phyloP scores from a whole-genome alignment of 805 yeast genomes.

The Teunomyces tritomae region DNA sequence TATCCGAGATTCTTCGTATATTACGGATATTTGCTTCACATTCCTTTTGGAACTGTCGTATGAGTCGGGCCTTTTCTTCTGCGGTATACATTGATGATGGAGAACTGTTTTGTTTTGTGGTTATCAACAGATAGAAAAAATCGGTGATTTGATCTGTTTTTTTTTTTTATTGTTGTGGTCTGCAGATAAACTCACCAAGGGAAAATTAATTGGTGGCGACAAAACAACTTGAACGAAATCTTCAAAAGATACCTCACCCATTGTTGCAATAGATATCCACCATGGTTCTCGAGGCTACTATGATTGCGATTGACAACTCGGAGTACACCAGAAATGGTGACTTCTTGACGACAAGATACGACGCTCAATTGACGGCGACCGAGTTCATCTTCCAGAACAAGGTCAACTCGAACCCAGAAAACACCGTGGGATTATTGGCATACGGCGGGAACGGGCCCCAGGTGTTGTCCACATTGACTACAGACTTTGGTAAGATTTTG shows the following conservation, averaged over 20 bases:
- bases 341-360: conserved; percentile 81
- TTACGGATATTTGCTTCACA: conserved; percentile 17
- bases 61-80: conserved; percentile 36
- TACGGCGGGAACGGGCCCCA: conserved; percentile 82
- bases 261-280: conserved; percentile 13
- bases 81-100: conserved; percentile 18
- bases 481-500: conserved; percentile 81
- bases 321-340: conserved; percentile 97
- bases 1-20: conserved; percentile 24
- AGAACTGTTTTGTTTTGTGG: background rate
- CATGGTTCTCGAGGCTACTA: conserved; percentile 95
- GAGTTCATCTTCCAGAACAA: conserved; percentile 84
- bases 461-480: conserved; percentile 85
- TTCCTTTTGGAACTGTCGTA: conserved; percentile 25
- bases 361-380: conserved; percentile 89
- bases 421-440: conserved; percentile 86
- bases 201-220: conserved; percentile 4
- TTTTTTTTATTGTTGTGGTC: background rate
- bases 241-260: background rate
- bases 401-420: conserved; percentile 87
- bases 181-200: background rate
- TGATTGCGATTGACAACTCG: conserved; percentile 92
- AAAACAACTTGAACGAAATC: background rate
- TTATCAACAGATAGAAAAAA: background rate
- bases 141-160: too few species aligned